Conservation (phyloP, 108 stramenopile species). For the Skeletonema menzelii region DNA sequence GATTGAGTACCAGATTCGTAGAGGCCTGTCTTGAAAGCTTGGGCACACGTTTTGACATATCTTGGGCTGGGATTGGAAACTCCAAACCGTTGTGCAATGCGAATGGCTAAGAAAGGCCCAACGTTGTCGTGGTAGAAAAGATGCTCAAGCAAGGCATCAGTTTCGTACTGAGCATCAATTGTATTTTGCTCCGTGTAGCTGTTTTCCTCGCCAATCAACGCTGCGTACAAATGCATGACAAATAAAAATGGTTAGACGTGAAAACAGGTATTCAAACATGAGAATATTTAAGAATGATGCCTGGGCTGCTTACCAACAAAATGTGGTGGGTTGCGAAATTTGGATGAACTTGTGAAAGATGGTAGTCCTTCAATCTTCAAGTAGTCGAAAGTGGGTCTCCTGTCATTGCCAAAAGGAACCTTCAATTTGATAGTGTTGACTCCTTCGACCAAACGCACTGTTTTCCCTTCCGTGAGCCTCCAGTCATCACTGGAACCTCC, state of each 20-base stretch:
- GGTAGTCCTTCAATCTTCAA: slow-evolving; percentile 36
- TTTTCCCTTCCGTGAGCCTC: slow-evolving; percentile 13
- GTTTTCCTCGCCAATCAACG: not conserved
- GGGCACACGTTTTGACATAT: slow-evolving; percentile 47
- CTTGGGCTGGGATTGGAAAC: slow-evolving; percentile 67
- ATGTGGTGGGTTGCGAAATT: slow-evolving; percentile 66
- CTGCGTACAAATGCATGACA: not conserved
- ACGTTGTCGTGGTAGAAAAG: slow-evolving; percentile 61
- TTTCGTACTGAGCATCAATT: slow-evolving; percentile 68
- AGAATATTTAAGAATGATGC: not conserved
- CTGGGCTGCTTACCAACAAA: slow-evolving; percentile 39
- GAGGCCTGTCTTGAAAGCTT: slow-evolving; percentile 60
- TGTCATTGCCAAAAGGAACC: slow-evolving; percentile 6
- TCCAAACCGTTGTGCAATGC: slow-evolving; percentile 61
- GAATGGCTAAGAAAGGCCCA: slow-evolving; percentile 62
- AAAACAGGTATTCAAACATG: not conserved
- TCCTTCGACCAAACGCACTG: slow-evolving; percentile 15
- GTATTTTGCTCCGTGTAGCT: slow-evolving; percentile 34
- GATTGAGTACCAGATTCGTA: slow-evolving; percentile 35
- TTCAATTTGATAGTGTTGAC: slow-evolving; percentile 22
- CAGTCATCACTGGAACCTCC: slow-evolving; percentile 31
- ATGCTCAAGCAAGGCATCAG: slow-evolving; percentile 72
- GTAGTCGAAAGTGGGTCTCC: slow-evolving; percentile 39
- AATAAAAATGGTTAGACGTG: not conserved
- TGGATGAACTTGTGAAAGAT: slow-evolving; percentile 8